Conservation (phyloP, 768 basidiomycete genomes). For the Agaricus bisporus region DNA sequence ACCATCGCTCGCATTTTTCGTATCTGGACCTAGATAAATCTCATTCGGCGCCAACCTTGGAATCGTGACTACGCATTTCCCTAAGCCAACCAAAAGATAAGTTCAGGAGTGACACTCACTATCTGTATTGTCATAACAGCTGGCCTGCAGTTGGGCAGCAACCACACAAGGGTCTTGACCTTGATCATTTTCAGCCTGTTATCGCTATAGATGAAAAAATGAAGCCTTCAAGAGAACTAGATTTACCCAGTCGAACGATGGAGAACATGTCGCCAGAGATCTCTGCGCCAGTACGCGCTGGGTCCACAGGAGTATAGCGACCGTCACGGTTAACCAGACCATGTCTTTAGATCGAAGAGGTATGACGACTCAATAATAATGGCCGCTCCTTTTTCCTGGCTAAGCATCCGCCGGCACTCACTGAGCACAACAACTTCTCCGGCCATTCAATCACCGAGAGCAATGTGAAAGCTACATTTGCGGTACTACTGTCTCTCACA, state of each 20-base stretch:
- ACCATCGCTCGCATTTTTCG: constrained; percentile 9
- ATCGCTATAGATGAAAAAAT: background rate
- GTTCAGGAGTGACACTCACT: background rate
- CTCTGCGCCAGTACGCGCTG: background rate
- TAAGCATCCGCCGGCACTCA: no score
- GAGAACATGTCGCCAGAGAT: constrained; percentile 2
- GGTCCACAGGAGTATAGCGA: background rate
- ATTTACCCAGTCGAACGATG: constrained; percentile 15
- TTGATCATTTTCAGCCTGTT: constrained; percentile 15
- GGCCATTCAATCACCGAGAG: background rate
- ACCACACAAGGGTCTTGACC: constrained; percentile 17
- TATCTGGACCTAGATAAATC: constrained; percentile 10
- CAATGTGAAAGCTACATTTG: background rate
- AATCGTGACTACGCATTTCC: constrained; percentile 1
- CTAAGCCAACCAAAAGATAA: background rate
- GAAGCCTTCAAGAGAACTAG: background rate
- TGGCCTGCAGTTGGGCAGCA: constrained; percentile 14
- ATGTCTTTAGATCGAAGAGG: background rate
- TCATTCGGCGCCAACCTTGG: constrained; percentile 4
- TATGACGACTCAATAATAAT: background rate
- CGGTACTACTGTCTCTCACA: no score
- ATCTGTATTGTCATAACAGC: constrained; percentile 8
- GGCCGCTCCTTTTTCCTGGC: background rate
- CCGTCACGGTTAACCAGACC: background rate
- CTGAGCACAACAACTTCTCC: background rate